These are phyloP conservation scores for Talaromyces pinophilus DNA, from an alignment of 2,329 filamentous ascomycete genomes.

Conservation along the genomic window DNA sequence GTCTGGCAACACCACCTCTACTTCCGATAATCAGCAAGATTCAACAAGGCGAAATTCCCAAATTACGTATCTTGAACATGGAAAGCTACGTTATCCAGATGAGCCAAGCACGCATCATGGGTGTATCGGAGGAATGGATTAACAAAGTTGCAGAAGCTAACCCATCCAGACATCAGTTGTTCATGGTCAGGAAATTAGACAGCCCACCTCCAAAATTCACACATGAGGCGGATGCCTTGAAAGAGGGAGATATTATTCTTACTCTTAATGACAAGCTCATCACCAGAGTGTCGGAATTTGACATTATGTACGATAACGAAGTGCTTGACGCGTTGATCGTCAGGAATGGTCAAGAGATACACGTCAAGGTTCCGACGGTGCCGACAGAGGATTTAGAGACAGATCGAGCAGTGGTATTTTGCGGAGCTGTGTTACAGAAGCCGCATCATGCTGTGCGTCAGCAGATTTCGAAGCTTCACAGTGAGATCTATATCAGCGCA, in stretches of 20 bases:
- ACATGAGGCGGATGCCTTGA: conserved; percentile 60
- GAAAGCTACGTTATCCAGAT: conserved; percentile 95
- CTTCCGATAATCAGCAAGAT: conserved; percentile 87
- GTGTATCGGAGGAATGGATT: conserved; percentile 94
- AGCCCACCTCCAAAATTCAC: conserved; percentile 54
- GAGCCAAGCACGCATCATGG: conserved; percentile 96
- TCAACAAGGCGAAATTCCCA: conserved; percentile 74
- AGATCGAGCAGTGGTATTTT: conserved; percentile 88
- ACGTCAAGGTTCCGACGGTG: conserved; percentile 77
- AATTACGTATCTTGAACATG: conserved; percentile 86
- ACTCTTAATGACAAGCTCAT: conserved; percentile 90
- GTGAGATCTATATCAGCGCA: conserved; percentile 92
- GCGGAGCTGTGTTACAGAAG: conserved; percentile 86
- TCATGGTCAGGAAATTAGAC: conserved; percentile 93
- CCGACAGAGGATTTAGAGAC: conserved; percentile 90
- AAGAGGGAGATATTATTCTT: conserved; percentile 90
- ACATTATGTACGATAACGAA: conserved; percentile 93
- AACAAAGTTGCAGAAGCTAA: conserved; percentile 84
- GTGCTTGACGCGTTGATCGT: conserved; percentile 81
- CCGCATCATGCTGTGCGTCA: conserved; percentile 96
- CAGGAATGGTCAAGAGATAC: conserved; percentile 77
- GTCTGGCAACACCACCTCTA: conserved; percentile 82
- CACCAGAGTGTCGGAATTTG: conserved; percentile 87
- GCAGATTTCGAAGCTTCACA: conserved; percentile 94
- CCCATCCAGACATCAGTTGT: conserved; percentile 89